A percentile compares a stretch with the other conserved stretches of the same genome.
Evolutionary conservation across 768 basidiomycete species (phyloP).

Genomic region (Auricularia heimuer): DNA sequence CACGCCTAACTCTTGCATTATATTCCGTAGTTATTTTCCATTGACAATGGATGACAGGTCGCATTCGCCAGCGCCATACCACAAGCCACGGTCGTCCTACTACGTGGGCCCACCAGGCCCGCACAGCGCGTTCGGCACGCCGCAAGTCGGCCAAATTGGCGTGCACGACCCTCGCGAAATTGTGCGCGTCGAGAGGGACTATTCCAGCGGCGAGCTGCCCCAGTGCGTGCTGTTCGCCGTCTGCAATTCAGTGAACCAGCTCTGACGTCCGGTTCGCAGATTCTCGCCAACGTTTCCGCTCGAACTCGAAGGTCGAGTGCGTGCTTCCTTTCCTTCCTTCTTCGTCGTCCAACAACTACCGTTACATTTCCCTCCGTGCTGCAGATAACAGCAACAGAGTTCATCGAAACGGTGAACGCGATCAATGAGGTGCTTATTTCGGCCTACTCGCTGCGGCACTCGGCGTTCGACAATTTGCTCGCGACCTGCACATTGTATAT

Average conservation of each 20-base stretch:
- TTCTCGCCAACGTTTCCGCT: constrained; percentile 83
- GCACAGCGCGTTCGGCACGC: constrained; percentile 72
- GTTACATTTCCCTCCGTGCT: not conserved
- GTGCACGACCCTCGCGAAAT: constrained; percentile 87
- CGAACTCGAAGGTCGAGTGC: constrained; percentile 86
- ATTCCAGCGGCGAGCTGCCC: constrained; percentile 76
- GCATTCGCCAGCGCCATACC: constrained; percentile 24
- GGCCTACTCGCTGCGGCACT: constrained; percentile 67
- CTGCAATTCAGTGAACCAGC: not conserved
- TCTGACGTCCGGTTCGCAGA: constrained; percentile 6
- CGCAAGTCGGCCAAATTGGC: constrained; percentile 77
- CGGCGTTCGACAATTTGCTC: constrained; percentile 70
- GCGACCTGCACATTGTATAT: constrained; percentile 75
- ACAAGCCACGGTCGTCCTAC: constrained; percentile 67
- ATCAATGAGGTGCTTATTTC: constrained; percentile 83
- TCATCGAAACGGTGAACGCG: constrained; percentile 79
- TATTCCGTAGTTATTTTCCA: not conserved
- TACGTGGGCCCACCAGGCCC: constrained; percentile 72
- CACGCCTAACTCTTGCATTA: not conserved
- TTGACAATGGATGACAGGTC: too few species aligned
- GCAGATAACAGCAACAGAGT: constrained; percentile 85
- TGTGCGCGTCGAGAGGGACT: constrained; percentile 86
- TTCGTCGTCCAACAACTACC: constrained; percentile 1
- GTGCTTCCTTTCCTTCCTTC: constrained; percentile 18
- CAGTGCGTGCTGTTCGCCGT: constrained; percentile 30